These are phyloP conservation scores for Stagonosporopsis chrysanthemi DNA, from an alignment of 2,329 filamentous ascomycete species.

Conservation along the genomic window DNA sequence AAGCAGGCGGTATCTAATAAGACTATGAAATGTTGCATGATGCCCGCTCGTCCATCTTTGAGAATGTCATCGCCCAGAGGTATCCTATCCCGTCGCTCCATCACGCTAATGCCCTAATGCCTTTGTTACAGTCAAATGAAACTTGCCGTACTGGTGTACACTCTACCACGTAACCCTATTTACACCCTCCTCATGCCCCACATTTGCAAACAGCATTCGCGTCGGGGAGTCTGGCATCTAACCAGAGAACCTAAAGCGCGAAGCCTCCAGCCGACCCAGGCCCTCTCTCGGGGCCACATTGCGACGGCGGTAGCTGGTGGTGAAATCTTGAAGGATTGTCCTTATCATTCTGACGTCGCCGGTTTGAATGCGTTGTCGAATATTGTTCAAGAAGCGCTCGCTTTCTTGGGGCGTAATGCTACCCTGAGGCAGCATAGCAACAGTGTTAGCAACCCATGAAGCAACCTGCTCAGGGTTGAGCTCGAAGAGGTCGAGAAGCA, in stretches of 20 bases:
- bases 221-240: constrained; percentile 29
- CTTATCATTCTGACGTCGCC: constrained; percentile 81
- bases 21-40: constrained; percentile 3
- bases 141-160: constrained; percentile 10
- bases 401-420: constrained; percentile 77
- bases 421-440: constrained; percentile 82
- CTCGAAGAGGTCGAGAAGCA: constrained; percentile 89
- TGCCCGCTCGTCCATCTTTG: constrained; percentile 1
- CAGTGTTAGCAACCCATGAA: constrained; percentile 81
- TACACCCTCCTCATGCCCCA: neutral
- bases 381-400: constrained; percentile 79
- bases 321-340: constrained; percentile 91
- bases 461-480: constrained; percentile 81
- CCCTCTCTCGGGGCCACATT: constrained; percentile 97
- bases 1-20: constrained; percentile 9
- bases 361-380: constrained; percentile 76
- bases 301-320: constrained; percentile 87
- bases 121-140: constrained; percentile 11
- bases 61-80: constrained; percentile 16
- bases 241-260: constrained; percentile 78
- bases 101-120: constrained; percentile 22
- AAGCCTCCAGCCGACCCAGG: constrained; percentile 83
- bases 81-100: constrained; percentile 21
- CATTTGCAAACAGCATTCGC: neutral
- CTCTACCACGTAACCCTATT: constrained; percentile 4